Evolutionary conservation across 1,284 basidiomycete species (phyloP).

Genomic region (Ceratorhiza oryzae-sativae): DNA sequence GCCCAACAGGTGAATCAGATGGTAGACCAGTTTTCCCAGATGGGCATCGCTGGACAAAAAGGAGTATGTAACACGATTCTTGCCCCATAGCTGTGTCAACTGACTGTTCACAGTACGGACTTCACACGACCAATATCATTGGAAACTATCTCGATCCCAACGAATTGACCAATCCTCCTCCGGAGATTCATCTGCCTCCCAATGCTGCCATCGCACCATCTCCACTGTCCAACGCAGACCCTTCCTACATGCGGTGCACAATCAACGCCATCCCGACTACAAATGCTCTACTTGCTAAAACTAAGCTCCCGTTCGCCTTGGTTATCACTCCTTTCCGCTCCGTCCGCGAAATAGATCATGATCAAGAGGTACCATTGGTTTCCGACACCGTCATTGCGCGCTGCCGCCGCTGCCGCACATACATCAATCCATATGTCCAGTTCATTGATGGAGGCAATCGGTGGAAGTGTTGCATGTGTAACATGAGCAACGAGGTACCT

Average conservation of each 20-base stretch:
- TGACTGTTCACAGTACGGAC: slow-evolving; percentile 56
- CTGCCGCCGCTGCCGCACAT: slow-evolving; percentile 95
- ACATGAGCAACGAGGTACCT: slow-evolving; percentile 97
- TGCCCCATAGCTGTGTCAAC: background rate
- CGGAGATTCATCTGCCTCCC: slow-evolving; percentile 89
- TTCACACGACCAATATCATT: slow-evolving; percentile 87
- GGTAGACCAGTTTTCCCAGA: slow-evolving; percentile 84
- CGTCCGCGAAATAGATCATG: slow-evolving; percentile 55
- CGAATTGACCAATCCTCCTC: slow-evolving; percentile 81
- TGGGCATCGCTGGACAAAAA: slow-evolving; percentile 75
- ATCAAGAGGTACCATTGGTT: slow-evolving; percentile 81
- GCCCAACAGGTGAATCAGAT: slow-evolving; percentile 63
- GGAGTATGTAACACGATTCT: slow-evolving; percentile 48
- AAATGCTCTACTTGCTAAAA: slow-evolving; percentile 89
- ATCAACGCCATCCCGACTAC: slow-evolving; percentile 93
- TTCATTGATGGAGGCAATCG: slow-evolving; percentile 98
- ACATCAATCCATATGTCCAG: slow-evolving; percentile 98
- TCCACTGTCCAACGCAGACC: slow-evolving; percentile 83
- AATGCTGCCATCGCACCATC: slow-evolving; percentile 77
- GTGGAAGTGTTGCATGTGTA: slow-evolving; percentile 99
- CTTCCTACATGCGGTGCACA: slow-evolving; percentile 92
- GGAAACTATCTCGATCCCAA: slow-evolving; percentile 89
- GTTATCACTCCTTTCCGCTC: slow-evolving; percentile 93
- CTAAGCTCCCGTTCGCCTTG: slow-evolving; percentile 91
- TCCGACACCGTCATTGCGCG: slow-evolving; percentile 96